Evolutionary conservation across 2,329 filamentous ascomycete genomes (phyloP), one percentile per base, ranked within the genome.

Genomic region (Penicillium verrucosum): DNA sequence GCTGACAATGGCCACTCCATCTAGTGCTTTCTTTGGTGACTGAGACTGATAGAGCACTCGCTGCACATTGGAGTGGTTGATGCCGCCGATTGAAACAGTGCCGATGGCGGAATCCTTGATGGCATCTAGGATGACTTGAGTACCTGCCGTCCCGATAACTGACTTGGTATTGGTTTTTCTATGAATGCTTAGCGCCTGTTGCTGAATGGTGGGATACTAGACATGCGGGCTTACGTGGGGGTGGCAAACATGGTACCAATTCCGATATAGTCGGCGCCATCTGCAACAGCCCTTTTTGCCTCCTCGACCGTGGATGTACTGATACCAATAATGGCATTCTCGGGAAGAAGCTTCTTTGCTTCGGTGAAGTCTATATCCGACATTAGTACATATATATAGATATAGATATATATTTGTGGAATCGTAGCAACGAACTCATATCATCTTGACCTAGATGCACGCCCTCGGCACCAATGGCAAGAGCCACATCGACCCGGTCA

Each of bases 401-500:
- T 21, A 21, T 21, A 21, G 21, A 21, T 38, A 37, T n/a, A 41
- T 41, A 21, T 30, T 18, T 44, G 51, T 40, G n/a, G 37, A 44
- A 46, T 27, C 36, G 23, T 38, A 36, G 18, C 7, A 25, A 73
- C 81, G 63, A 73, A 89, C 88, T 81, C 80, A 96, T 87, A 73
- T 97, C 93, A 81, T 97, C 92, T 77, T 97, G 93, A 7, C 94
- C 94, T 48, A 97, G 84, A 73, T 97, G 94, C 9, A 96, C 91
- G 44, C 94, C 94, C 77, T 97, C 93, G 56, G 90, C 94, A 12
- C 86, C 89, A 42, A 92, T 83, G 14, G 91, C 92, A 18, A 91
- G 81, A 9, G 92, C 92, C 27, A 97, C 90, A 71, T 96, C 92
- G 6, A 97, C 84, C 12, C 92, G 86, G 72, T 97, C 94, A 71